These are phyloP conservation scores for Adansonia grandidieri DNA, from an alignment of 441 rosid genomes.

Conservation along the genomic window DNA sequence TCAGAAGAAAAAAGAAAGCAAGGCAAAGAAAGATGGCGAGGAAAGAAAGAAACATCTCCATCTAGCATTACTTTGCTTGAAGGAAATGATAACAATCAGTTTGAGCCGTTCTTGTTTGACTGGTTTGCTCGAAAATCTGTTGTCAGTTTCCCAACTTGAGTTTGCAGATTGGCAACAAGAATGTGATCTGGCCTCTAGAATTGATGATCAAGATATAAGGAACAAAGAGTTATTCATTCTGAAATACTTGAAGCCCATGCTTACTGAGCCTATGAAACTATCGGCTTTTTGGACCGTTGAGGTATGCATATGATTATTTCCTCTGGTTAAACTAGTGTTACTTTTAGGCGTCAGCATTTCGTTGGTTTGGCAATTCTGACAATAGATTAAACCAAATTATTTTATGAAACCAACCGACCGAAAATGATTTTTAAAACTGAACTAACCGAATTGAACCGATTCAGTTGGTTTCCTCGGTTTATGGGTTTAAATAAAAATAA, in stretches of 20 bases:
- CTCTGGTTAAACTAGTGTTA: neutral
- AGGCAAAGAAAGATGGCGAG: conserved; percentile 49
- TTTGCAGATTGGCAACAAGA: conserved; percentile 44
- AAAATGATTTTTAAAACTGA: too few relatives aligned
- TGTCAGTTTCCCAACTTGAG: conserved; percentile 48
- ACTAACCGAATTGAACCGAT: too few relatives aligned
- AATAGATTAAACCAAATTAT: too few relatives aligned
- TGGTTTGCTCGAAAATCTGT: conserved; percentile 63
- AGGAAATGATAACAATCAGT: conserved; percentile 57
- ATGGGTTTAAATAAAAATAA: too few relatives aligned
- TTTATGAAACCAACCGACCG: too few relatives aligned
- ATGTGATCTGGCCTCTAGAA: conserved; percentile 39
- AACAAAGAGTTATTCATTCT: conserved; percentile 47
- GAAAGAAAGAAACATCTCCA: conserved; percentile 59
- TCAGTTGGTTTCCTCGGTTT: too few relatives aligned
- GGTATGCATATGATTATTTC: conserved; percentile 42
- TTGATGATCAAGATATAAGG: conserved; percentile 53
- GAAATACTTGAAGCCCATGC: conserved; percentile 60
- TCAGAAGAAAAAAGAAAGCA: conserved; percentile 47
- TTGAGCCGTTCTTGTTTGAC: conserved; percentile 44
- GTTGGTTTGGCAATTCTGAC: too few relatives aligned
- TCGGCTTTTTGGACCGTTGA: conserved; percentile 55
- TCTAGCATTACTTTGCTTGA: conserved; percentile 66
- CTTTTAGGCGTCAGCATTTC: neutral
- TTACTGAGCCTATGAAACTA: conserved; percentile 51